Evolutionary conservation across 192 early-diverging fungal genomes (phyloP).

Genomic region (Bifiguratus adelaidae): DNA sequence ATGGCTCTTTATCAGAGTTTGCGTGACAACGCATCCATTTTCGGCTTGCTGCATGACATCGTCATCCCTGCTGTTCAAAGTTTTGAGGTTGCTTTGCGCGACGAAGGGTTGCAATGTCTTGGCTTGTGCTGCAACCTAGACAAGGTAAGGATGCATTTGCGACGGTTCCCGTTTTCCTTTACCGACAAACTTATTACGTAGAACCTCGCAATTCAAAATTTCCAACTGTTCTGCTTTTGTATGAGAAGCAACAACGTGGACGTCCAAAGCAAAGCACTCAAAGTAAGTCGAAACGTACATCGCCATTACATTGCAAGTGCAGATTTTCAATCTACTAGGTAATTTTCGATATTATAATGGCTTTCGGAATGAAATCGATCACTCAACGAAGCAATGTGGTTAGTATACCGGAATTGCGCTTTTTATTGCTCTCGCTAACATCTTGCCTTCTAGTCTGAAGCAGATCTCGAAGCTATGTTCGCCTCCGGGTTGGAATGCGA

Average conservation of each 20-base stretch:
- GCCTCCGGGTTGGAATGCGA: conserved; percentile 41
- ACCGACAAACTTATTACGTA: too few relatives aligned
- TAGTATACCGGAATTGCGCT: too few relatives aligned
- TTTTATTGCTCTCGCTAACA: too few relatives aligned
- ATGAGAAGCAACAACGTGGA: conserved; percentile 41
- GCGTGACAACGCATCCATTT: conserved; percentile 60
- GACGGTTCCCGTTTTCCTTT: background rate
- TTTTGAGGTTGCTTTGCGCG: conserved; percentile 52
- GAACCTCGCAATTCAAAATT: conserved; percentile 59
- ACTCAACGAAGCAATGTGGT: too few relatives aligned
- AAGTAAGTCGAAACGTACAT: conserved; percentile 43
- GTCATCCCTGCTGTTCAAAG: conserved; percentile 64
- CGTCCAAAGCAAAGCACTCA: conserved; percentile 55
- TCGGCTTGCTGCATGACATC: conserved; percentile 59
- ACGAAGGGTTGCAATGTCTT: conserved; percentile 75
- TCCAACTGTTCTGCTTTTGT: conserved; percentile 60
- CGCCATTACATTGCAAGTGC: too few relatives aligned
- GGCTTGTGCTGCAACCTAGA: conserved; percentile 71
- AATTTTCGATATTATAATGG: background rate
- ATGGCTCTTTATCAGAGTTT: conserved; percentile 21
- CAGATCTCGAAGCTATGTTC: too few relatives aligned
- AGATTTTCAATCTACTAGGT: background rate
- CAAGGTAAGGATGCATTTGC: conserved; percentile 24
- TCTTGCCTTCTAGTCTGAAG: too few relatives aligned
- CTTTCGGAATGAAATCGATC: background rate